Conservation (phyloP, 306 rosid genomes). For the Quercus agrifolia region DNA sequence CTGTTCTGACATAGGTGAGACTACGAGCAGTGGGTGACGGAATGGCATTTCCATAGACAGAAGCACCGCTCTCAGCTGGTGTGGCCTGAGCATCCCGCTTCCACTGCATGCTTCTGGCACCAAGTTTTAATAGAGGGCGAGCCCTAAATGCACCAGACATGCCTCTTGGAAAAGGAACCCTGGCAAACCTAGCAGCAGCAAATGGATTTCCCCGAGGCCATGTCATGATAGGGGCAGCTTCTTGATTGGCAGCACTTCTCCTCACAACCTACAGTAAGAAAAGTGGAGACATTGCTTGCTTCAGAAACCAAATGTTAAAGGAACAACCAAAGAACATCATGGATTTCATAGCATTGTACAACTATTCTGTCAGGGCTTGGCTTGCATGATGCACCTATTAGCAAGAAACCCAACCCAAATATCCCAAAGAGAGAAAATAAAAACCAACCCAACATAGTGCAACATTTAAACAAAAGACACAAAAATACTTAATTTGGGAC, state of each 20-base stretch:
- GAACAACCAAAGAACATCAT: not conserved
- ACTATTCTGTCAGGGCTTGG: not conserved
- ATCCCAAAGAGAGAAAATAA: no score
- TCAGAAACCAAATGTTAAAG: slow-evolving; percentile 1
- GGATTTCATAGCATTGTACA: not conserved
- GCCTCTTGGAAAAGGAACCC: slow-evolving; percentile 75
- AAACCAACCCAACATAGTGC: no score
- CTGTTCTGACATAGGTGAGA: slow-evolving; percentile 84
- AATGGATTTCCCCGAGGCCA: slow-evolving; percentile 76
- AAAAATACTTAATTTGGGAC: no score
- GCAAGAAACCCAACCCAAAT: no score
- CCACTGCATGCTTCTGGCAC: slow-evolving; percentile 94
- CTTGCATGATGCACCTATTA: not conserved
- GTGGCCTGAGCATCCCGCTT: slow-evolving; percentile 70
- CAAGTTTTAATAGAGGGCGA: slow-evolving; percentile 59
- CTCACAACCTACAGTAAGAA: slow-evolving; percentile 53
- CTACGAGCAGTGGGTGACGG: slow-evolving; percentile 53
- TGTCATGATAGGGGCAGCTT: slow-evolving; percentile 45
- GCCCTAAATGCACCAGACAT: slow-evolving; percentile 64
- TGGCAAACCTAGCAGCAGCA: slow-evolving; percentile 60
- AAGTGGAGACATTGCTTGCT: not conserved
- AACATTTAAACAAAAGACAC: no score
- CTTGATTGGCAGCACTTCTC: slow-evolving; percentile 69
- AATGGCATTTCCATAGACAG: slow-evolving; percentile 25
- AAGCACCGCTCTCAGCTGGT: slow-evolving; percentile 42